phyloP scores from a whole-genome alignment of 116 monocot species.

The Trichopus zeylanicus region DNA sequence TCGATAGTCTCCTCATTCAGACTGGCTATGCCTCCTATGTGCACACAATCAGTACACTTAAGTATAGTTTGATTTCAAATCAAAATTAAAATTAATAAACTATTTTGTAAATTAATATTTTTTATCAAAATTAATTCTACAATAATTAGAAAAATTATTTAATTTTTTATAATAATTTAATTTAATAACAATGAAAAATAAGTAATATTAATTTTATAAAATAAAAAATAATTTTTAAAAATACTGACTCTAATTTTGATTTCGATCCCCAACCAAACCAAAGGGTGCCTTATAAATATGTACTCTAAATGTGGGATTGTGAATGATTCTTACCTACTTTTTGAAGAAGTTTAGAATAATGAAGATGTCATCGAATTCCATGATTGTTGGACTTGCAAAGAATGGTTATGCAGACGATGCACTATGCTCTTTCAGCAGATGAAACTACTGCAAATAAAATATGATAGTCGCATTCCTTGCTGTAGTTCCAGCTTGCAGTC shows the following conservation, averaged over 20 bases:
- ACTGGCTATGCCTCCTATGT: conserved; percentile 32
- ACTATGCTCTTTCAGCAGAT: conserved; percentile 41
- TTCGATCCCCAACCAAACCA: too few relatives aligned
- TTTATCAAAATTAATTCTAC: too few relatives aligned
- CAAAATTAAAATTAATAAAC: too few relatives aligned
- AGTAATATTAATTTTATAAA: too few relatives aligned
- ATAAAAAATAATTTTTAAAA: too few relatives aligned
- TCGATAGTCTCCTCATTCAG: conserved; percentile 35
- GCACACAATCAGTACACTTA: conserved; percentile 32
- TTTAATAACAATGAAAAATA: too few relatives aligned
- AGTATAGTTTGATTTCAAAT: too few relatives aligned
- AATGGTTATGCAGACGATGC: conserved; percentile 58
- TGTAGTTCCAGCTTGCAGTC: conserved; percentile 58
- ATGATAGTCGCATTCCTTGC: conserved; percentile 58
- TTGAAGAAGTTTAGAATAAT: conserved; percentile 31
- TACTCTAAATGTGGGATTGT: conserved; percentile 69
- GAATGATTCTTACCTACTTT: conserved; percentile 21
- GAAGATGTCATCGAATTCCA: conserved; percentile 39
- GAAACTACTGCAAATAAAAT: conserved; percentile 14
- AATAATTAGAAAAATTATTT: too few relatives aligned
- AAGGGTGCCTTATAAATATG: conserved; percentile 69
- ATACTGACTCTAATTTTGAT: too few relatives aligned
- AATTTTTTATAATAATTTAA: too few relatives aligned
- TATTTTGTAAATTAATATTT: too few relatives aligned
- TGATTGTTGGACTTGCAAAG: conserved; percentile 56